These are phyloP conservation scores for Carallia brachiata DNA, from an alignment of 345 rosid genomes.

Conservation along the genomic window DNA sequence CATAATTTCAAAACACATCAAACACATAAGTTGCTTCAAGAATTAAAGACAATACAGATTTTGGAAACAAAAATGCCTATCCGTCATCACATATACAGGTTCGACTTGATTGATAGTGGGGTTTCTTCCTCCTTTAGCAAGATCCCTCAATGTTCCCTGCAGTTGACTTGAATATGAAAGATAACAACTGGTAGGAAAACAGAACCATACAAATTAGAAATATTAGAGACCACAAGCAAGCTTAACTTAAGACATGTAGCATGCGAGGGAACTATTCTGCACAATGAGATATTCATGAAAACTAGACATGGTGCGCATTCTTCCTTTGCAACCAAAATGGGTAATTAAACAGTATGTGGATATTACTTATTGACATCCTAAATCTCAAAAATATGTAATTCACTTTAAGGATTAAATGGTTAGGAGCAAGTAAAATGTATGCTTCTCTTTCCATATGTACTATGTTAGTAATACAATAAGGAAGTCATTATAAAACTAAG, in stretches of 20 bases:
- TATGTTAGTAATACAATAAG: too few species aligned
- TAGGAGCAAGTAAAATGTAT: too few species aligned
- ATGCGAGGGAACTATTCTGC: not conserved
- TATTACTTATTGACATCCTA: too few species aligned
- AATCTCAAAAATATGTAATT: too few species aligned
- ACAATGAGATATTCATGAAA: not conserved
- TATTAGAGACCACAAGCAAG: not conserved
- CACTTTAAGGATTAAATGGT: too few species aligned
- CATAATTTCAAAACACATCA: not conserved
- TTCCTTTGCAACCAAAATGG: too few species aligned
- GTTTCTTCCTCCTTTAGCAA: conserved; percentile 61
- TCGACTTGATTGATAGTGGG: conserved; percentile 43
- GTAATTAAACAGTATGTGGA: too few species aligned
- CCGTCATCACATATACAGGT: conserved; percentile 39
- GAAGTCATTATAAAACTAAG: not conserved
- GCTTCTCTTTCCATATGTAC: too few species aligned
- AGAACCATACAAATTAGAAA: not conserved
- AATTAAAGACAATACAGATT: conserved; percentile 3
- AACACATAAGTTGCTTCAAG: not conserved
- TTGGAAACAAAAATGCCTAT: conserved; percentile 2
- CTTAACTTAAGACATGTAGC: not conserved
- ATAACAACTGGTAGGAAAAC: conserved; percentile 1
- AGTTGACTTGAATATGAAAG: conserved; percentile 13
- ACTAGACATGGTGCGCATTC: not conserved
- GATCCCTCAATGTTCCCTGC: conserved; percentile 73